A percentile compares a stretch with the other conserved stretches of the same genome.
Conservation (phyloP, 2,329 filamentous ascomycete species). For the Hymenoscyphus infarciens region DNA sequence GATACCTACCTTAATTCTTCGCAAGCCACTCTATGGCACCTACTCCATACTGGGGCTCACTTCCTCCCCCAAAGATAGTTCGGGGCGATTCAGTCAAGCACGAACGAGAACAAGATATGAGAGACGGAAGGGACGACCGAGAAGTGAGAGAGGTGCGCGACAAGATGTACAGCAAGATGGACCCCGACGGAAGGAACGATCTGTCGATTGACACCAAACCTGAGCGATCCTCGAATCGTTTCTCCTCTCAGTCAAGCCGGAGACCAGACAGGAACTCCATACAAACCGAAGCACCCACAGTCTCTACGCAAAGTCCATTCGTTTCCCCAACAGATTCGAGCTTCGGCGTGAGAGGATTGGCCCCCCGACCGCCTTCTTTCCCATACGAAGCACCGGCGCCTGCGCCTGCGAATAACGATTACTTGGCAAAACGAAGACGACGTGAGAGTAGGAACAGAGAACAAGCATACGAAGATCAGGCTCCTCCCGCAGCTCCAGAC, state of each 20-base stretch:
- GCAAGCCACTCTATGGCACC: constrained; percentile 15
- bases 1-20: not conserved
- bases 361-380: constrained; percentile 57
- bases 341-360: constrained; percentile 50
- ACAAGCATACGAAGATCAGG: constrained; percentile 36
- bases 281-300: constrained; percentile 56
- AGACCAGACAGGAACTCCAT: constrained; percentile 41
- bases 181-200: constrained; percentile 18
- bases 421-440: constrained; percentile 42
- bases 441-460: constrained; percentile 44
- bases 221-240: constrained; percentile 19
- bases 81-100: constrained; percentile 37
- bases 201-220: constrained; percentile 27
- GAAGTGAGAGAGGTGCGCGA: not conserved
- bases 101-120: constrained; percentile 26
- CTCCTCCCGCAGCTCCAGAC: constrained; percentile 55
- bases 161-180: not conserved
- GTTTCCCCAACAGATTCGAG: constrained; percentile 51
- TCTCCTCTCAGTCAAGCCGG: constrained; percentile 38
- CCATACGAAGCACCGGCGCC: constrained; percentile 41
- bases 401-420: constrained; percentile 38
- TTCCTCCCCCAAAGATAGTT: constrained; percentile 47
- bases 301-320: constrained; percentile 56
- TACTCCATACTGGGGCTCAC: constrained; percentile 52
- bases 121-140: constrained; percentile 19